Evolutionary conservation across 2,329 filamentous ascomycete species (phyloP), one percentile per base, ranked within the genome.

Genomic region (Thielaviopsis populi): DNA sequence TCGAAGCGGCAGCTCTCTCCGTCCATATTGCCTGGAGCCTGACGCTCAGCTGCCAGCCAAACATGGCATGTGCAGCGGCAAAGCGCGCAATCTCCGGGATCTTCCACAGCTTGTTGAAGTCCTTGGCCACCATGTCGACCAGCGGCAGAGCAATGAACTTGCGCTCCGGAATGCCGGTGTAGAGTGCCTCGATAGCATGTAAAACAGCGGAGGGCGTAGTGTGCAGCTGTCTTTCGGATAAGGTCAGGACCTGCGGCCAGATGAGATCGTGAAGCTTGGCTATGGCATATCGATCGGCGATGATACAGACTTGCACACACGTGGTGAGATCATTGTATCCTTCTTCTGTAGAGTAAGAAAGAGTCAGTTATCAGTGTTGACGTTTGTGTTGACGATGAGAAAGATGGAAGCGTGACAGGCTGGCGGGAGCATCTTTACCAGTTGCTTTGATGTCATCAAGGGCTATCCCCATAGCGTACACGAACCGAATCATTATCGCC

Each of bases 1-100:
- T 37, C 33, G 10, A 24, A 8, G 13, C 11, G 19, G 8, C 46
- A 6, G 1, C 10, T 15, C 8, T 27, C 22, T 3, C 8, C 8
- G 4, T 15, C 59, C 59, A 61, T 5, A 8, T 5, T 4, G 30
- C 4, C 5, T 61, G 41, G 2, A 61, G 27, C 17, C 59, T 30
- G 5, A 61, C 8, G 59, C 59, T 61, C 27, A 61, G 30, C 27
- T 50, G 42, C 59, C 59, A 61, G 1, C 42, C 42, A 61, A 61
- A 50, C 7, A n/a, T 37, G 3, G 40, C 59, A 19, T 61, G 7
- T 10, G 0, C 17, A 15, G 15, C 3, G 1, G 59, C 59, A 19
- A 61, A 61, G 6, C n/a, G 15, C 11, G 11, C 11, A 13, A 61
- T 37, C 11, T 19, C 42, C 11, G 41, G 41, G 6, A 33, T 13